Evolutionary conservation across 2,329 filamentous ascomycete species (phyloP), one percentile per base, ranked within the genome.

Genomic region (Fusarium pseudonygamai): DNA sequence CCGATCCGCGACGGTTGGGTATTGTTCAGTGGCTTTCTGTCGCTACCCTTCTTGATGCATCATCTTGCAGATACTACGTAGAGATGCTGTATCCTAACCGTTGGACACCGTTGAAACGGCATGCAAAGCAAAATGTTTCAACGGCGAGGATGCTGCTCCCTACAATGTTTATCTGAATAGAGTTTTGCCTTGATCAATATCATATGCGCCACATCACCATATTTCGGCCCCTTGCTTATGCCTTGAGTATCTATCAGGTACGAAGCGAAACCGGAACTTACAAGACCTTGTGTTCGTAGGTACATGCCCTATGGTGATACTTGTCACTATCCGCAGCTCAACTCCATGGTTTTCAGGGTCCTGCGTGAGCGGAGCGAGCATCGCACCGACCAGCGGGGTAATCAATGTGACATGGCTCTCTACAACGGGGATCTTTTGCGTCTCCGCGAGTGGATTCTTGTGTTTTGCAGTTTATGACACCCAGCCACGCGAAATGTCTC

Each of bases 361-460:
- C 47, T 61, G 47, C 56, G 46, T 50, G 47, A 67, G 61, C 69
- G 37, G 45, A 68, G 58, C 57, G 64, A 67, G 58, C 59, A 64
- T 62, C 40, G 71, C 71, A 74, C 71, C 68, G 50, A 57, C 67
- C 71, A 65, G 71, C 71, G 71, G 71, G 71, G 71, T 74, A 74
- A 50, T 57, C 60, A 40, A 63, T 32, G 57, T 67, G 62, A 69
- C 71, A 73, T 71, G 11, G 34, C 50, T 74, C 52, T 72, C 71
- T 56, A 68, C 39, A 43, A 72, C 69, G 59, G 69, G 64, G 69
- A 72, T 69, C 60, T 57, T 57, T 52, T 32, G 47, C 60, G 62
- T 71, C 67, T 73, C 71, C 71, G 52, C 71, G 64, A 61, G 63
- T 69, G 58, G 67, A 56, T 72, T 68, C 60, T 59, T 72, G 53